These are phyloP conservation scores for Amborella trichopoda DNA, from an alignment of 164 flowering plant genomes.

Conservation along the genomic window DNA sequence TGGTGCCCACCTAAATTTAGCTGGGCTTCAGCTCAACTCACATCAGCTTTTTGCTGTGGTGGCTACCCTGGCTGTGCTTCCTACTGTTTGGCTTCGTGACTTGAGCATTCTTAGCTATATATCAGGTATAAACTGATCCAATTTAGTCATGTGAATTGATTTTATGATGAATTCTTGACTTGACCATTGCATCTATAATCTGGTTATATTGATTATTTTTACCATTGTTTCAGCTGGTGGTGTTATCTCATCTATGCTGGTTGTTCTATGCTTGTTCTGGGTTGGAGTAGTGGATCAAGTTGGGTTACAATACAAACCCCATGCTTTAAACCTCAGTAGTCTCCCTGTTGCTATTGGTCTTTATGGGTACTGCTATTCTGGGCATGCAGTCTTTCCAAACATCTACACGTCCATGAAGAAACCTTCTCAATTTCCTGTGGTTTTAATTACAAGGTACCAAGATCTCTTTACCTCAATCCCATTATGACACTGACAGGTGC, in stretches of 20 bases:
- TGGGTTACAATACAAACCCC: conserved; percentile 42
- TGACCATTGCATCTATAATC: no score
- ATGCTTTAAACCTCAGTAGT: conserved; percentile 45
- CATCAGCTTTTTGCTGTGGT: conserved; percentile 67
- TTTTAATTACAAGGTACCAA: conserved; percentile 56
- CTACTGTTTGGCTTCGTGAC: conserved; percentile 87
- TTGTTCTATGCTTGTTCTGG: conserved; percentile 81
- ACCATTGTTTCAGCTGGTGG: conserved; percentile 98
- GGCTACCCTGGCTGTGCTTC: conserved; percentile 73
- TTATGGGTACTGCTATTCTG: conserved; percentile 91
- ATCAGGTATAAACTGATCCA: no score
- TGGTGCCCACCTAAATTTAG: conserved; percentile 63
- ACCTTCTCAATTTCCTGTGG: conserved; percentile 56
- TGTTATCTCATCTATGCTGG: conserved; percentile 74
- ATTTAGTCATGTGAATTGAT: no score
- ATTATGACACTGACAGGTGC: neutral
- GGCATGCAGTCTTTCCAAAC: conserved; percentile 98
- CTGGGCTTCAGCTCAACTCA: conserved; percentile 38
- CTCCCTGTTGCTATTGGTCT: conserved; percentile 96
- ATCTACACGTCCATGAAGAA: conserved; percentile 88
- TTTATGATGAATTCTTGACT: no score
- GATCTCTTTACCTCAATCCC: neutral
- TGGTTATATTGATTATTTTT: no score
- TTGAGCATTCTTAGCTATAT: conserved; percentile 78
- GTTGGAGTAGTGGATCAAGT: conserved; percentile 72